A percentile compares a stretch with the other conserved stretches of the same genome.
Conservation (phyloP, 192 early-diverging fungal genomes). For the Backusella morwellensis region DNA sequence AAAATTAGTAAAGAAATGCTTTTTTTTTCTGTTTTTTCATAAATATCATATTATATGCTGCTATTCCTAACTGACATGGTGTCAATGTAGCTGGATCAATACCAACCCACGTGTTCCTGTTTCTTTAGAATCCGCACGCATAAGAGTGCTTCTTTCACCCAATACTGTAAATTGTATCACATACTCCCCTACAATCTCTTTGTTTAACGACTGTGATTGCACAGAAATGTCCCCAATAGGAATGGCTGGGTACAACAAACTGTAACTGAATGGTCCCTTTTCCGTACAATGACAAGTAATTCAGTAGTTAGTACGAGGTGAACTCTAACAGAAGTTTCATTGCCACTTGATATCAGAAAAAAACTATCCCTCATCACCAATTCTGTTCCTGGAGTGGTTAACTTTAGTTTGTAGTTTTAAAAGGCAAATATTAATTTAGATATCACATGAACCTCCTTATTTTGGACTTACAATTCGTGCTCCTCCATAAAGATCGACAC, state of each 20-base stretch:
- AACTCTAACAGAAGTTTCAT: conserved; percentile 17
- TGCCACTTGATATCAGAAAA: conserved; percentile 14
- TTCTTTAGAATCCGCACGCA: conserved; percentile 14
- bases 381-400: conserved; percentile 14
- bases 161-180: conserved; percentile 8
- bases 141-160: conserved; percentile 3
- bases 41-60: background rate
- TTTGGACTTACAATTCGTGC: conserved; percentile 42
- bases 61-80: background rate
- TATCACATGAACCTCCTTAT: background rate
- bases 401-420: conserved; percentile 25
- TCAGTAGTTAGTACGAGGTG: conserved; percentile 40
- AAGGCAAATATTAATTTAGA: background rate
- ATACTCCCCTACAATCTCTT: conserved; percentile 21
- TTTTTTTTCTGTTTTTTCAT: background rate
- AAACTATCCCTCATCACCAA: conserved; percentile 23
- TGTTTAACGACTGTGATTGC: background rate
- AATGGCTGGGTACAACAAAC: conserved; percentile 48
- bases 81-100: background rate
- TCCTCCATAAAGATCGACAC: conserved; percentile 49
- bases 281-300: conserved; percentile 27
- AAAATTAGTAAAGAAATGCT: background rate
- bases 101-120: conserved; percentile 15
- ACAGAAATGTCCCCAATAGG: conserved; percentile 42
- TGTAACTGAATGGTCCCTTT: conserved; percentile 29